Evolutionary conservation across 345 rosid genomes (phyloP), one percentile per base, ranked within the genome.

Genomic region (Hevea brasiliensis): DNA sequence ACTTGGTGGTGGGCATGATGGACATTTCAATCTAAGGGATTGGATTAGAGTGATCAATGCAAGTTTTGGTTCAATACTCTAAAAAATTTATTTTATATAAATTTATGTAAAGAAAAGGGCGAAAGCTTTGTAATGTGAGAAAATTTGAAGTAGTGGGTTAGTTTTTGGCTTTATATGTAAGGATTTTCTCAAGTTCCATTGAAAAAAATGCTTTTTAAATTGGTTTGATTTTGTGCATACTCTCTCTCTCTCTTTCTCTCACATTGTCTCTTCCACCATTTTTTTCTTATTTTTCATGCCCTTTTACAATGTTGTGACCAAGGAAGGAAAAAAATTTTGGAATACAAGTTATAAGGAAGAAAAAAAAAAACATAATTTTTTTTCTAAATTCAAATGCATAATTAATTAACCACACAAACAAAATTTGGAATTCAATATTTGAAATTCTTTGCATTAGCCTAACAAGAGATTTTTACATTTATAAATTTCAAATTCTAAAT

Each of bases 1-100:
- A 79, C 73, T 73, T 87, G 78, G 78, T 72, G 69, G 41, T 71
- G 47, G 76, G 80, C 73, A 54, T 87, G 85, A 53, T 85, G 75
- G 79, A 84, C 61, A 82, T 85, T 54, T 82, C 85, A 0, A 71
- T 87, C 61, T 87, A 69, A 79, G 68, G 55, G 18, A 35, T 5
- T 26, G 0, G 2, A 51, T n/a, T n/a, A 26, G 32, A 47, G 8
- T 27, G 51, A 57, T 41, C 5, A 27, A 41, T 45, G 15, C 20
- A 29, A 58, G 54, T 57, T 70, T 60, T 44, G 64, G 29, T 57
- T 44, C 9, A 41, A 1, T 21, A 21, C 20, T 55, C 61, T 21
- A 18, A 18, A 40, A 23, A 70, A 54, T 11, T 26, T 51, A 44
- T 50, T 70, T 41, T 40, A 14, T 57, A 23, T 42, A 45, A 24